Evolutionary conservation across 176 grass and related monocot genomes (phyloP).

Genomic region (Hordeum vulgare): DNA sequence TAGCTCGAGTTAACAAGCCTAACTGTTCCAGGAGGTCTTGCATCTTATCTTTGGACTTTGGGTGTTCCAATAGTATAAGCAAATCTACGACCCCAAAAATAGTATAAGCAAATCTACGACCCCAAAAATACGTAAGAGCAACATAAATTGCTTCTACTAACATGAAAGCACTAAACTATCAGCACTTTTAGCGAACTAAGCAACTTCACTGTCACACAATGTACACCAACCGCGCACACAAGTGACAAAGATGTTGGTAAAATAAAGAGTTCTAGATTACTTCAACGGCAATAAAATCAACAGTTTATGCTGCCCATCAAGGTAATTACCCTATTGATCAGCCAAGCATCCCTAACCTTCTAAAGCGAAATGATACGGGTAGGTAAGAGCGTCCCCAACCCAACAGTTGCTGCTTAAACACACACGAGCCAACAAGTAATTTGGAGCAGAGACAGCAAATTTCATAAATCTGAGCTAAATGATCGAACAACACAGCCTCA

Average conservation of each 20-base stretch:
- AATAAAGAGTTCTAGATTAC: background rate
- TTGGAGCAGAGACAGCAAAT: background rate
- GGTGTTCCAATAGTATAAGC: too few relatives aligned
- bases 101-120: too few relatives aligned
- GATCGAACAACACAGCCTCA: background rate
- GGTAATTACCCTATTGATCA: background rate
- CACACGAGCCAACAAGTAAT: background rate
- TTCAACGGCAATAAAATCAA: background rate
- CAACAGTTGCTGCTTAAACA: background rate
- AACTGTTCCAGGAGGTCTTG: too few relatives aligned
- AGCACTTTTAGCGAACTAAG: constrained; percentile 1
- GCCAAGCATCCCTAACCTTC: background rate
- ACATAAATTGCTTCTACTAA: background rate
- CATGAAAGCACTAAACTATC: background rate
- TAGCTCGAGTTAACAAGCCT: too few relatives aligned
- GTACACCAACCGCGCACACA: background rate
- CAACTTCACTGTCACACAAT: constrained; percentile 9
- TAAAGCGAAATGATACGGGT: background rate
- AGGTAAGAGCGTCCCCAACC: background rate
- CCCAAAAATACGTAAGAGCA: background rate
- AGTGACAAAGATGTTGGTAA: background rate
- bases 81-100: too few relatives aligned
- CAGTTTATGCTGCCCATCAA: background rate
- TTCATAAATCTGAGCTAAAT: constrained; percentile 10
- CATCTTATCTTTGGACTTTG: too few relatives aligned